Percentiles rank a stretch among this genome's conserved stretches.
phyloP scores from a whole-genome alignment of 1,139 yeast genomes.

The Kodamaea fungicola region DNA sequence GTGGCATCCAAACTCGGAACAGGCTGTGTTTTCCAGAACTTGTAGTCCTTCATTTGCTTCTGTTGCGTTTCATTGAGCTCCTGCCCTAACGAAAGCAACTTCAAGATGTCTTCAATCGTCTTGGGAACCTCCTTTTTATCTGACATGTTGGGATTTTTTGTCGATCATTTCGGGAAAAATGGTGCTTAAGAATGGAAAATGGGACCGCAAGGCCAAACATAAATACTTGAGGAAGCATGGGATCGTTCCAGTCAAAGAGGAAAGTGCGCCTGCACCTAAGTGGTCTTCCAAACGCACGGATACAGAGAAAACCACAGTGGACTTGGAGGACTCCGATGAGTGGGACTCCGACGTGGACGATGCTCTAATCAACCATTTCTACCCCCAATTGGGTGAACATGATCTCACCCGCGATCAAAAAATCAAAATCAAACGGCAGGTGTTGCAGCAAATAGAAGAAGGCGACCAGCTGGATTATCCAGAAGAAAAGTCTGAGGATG shows the following conservation, averaged over 20 bases:
- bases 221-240: constrained; percentile 43
- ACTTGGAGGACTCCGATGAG: constrained; percentile 30
- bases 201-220: constrained; percentile 44
- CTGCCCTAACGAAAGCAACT: constrained; percentile 51
- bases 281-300: constrained; percentile 34
- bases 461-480: constrained; percentile 15
- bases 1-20: constrained; percentile 74
- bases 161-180: constrained; percentile 13
- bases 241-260: constrained; percentile 10
- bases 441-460: constrained; percentile 25
- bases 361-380: constrained; percentile 38
- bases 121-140: constrained; percentile 19
- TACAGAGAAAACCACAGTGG: constrained; percentile 10
- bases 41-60: constrained; percentile 80
- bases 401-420: constrained; percentile 36
- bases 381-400: constrained; percentile 36
- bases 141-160: constrained; percentile 7
- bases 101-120: constrained; percentile 48
- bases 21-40: constrained; percentile 98
- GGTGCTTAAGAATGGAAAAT: constrained; percentile 45
- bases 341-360: constrained; percentile 48
- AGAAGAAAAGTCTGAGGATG: constrained; percentile 8
- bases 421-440: constrained; percentile 34
- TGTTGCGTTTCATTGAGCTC: constrained; percentile 53
- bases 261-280: constrained; percentile 22